Conservation (phyloP, 805 yeast species). For the Maudiozyma saulgeensis region DNA sequence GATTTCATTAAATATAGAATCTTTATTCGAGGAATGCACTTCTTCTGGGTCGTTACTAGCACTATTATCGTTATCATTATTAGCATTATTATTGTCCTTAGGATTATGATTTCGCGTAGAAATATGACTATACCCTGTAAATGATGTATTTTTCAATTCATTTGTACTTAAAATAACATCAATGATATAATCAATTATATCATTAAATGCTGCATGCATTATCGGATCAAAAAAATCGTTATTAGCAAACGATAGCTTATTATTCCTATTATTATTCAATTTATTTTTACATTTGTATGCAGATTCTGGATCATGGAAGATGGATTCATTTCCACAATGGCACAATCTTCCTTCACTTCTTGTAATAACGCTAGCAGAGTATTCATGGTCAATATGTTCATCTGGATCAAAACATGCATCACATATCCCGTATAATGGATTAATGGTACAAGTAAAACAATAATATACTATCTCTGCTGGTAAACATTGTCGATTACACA, state of each 20-base stretch:
- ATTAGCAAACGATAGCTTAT: background rate
- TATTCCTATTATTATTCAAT: constrained; percentile 8
- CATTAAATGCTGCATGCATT: constrained; percentile 10
- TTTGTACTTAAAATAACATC: constrained; percentile 11
- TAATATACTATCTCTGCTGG: constrained; percentile 25
- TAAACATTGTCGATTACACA: constrained; percentile 21
- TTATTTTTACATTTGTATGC: constrained; percentile 16
- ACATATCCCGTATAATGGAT: constrained; percentile 42
- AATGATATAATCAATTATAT: constrained; percentile 21
- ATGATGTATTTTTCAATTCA: constrained; percentile 1
- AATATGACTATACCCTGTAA: background rate
- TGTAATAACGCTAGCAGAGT: constrained; percentile 18
- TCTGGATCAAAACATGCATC: constrained; percentile 61
- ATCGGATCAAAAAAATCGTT: constrained; percentile 4
- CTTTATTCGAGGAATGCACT: background rate
- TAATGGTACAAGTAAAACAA: constrained; percentile 26
- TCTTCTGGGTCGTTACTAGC: background rate
- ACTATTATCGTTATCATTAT: background rate
- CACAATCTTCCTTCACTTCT: constrained; percentile 27
- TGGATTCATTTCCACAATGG: constrained; percentile 25
- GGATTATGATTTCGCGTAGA: background rate
- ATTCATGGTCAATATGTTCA: constrained; percentile 57
- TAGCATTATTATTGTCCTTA: background rate
- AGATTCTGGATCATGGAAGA: constrained; percentile 13
- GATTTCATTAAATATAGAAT: background rate